Conservation (phyloP, 441 rosid species). For the Jatropha multifida region DNA sequence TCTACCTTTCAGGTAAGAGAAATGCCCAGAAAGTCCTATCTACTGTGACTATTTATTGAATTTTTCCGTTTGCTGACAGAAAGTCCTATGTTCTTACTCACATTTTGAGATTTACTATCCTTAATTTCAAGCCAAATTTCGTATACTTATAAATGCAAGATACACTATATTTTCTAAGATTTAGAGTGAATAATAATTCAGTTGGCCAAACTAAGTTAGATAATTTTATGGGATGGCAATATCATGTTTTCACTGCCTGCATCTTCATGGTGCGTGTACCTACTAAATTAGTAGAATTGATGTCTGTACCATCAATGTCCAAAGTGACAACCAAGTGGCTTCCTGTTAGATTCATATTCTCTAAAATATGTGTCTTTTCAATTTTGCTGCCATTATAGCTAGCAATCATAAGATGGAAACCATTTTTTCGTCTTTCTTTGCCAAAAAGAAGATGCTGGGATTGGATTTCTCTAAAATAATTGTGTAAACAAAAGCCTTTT, state of each 20-base stretch:
- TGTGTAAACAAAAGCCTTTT: not conserved
- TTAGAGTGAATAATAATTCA: too few relatives aligned
- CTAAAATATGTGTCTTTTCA: not conserved
- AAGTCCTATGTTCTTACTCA: too few relatives aligned
- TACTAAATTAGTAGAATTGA: not conserved
- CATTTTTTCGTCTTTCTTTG: not conserved
- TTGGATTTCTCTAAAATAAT: not conserved
- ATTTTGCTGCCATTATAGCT: not conserved
- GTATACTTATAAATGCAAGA: too few relatives aligned
- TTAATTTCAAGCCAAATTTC: too few relatives aligned
- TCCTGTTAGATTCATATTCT: slow-evolving; percentile 3
- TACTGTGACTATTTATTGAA: too few relatives aligned
- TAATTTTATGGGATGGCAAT: not conserved
- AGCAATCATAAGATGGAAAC: slow-evolving; percentile 10
- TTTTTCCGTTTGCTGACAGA: too few relatives aligned
- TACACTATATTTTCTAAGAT: too few relatives aligned
- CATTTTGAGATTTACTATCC: too few relatives aligned
- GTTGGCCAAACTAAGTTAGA: not conserved
- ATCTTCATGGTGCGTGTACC: too few relatives aligned
- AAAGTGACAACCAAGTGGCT: slow-evolving; percentile 6
- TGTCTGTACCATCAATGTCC: not conserved
- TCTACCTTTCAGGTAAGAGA: too few relatives aligned
- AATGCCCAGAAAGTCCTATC: too few relatives aligned
- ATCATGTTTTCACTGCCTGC: not conserved
- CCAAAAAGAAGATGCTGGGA: slow-evolving; percentile 6